Conservation (phyloP, 2,329 filamentous ascomycete species). For the Diaporthe capsici region DNA sequence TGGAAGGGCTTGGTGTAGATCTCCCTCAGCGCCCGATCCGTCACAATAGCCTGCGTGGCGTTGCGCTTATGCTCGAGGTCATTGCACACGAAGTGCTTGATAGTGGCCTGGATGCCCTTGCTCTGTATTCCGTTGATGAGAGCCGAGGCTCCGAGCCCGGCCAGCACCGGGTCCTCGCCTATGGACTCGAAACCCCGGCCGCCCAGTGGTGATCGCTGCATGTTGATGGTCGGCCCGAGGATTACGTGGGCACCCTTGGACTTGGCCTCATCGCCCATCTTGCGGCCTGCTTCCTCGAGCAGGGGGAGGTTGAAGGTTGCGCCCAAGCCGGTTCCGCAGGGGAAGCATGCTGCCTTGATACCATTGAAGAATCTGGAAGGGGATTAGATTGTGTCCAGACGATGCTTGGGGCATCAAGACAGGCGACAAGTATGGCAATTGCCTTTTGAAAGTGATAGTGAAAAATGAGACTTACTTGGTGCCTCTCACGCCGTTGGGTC, state of each 20-base stretch:
- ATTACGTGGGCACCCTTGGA: constrained; percentile 71
- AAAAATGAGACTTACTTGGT: constrained; percentile 57
- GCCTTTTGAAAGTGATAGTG: too few species aligned
- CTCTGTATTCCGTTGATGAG: constrained; percentile 69
- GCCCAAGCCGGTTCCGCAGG: constrained; percentile 70
- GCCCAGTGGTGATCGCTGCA: constrained; percentile 72
- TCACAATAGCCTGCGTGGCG: constrained; percentile 68
- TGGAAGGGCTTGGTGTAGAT: constrained; percentile 72
- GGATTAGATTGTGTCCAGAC: neutral
- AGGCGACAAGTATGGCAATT: neutral
- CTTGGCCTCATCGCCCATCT: constrained; percentile 67
- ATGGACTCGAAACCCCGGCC: constrained; percentile 73
- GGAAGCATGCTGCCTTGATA: constrained; percentile 71
- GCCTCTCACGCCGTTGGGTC: constrained; percentile 78
- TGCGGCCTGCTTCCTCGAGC: constrained; percentile 63
- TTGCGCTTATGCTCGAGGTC: constrained; percentile 72
- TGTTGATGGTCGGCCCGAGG: constrained; percentile 74
- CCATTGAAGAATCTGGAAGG: constrained; percentile 71
- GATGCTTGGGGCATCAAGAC: neutral
- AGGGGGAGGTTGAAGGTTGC: constrained; percentile 70
- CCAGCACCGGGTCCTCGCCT: constrained; percentile 70
- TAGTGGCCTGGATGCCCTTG: constrained; percentile 68
- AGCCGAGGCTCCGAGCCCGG: constrained; percentile 67
- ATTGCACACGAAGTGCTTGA: constrained; percentile 75
- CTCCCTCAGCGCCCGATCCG: constrained; percentile 69